phyloP scores from a whole-genome alignment of 2,329 filamentous ascomycete genomes.

The Sporothrix schenckii region DNA sequence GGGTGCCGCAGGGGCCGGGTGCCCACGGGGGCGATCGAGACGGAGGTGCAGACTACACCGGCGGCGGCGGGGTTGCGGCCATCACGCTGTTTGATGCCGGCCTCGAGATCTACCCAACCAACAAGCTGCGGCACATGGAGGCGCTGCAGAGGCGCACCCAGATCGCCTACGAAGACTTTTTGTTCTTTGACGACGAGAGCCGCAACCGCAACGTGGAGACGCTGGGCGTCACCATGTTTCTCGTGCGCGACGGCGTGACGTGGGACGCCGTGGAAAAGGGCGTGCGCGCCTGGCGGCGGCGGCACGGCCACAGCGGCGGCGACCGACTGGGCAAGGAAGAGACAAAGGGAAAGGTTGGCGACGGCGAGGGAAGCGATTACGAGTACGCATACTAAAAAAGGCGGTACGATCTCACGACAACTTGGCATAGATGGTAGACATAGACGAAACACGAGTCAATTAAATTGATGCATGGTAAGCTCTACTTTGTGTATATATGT shows the following conservation, averaged over 20 bases:
- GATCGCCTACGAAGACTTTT: slow-evolving; percentile 77
- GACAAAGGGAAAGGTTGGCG: background rate
- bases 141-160: slow-evolving; percentile 70
- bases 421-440: background rate
- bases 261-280: slow-evolving; percentile 78
- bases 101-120: slow-evolving; percentile 71
- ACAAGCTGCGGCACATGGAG: slow-evolving; percentile 84
- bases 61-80: slow-evolving; percentile 42
- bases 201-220: slow-evolving; percentile 80
- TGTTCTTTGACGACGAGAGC: slow-evolving; percentile 94
- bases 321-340: background rate
- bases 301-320: slow-evolving; percentile 57
- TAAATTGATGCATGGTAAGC: background rate
- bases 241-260: slow-evolving; percentile 78
- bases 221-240: slow-evolving; percentile 80
- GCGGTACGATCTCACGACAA: background rate
- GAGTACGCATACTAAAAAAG: background rate
- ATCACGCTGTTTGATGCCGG: slow-evolving; percentile 64
- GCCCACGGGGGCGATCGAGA: too few relatives aligned
- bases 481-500: background rate
- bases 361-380: slow-evolving; percentile 2
- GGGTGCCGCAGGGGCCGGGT: slow-evolving; percentile 48
- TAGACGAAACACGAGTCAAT: background rate
- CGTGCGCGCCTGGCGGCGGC: slow-evolving; percentile 73
- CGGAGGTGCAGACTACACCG: background rate